These are phyloP conservation scores for Erodium trifolium DNA, from an alignment of 441 rosid species.

Conservation along the genomic window DNA sequence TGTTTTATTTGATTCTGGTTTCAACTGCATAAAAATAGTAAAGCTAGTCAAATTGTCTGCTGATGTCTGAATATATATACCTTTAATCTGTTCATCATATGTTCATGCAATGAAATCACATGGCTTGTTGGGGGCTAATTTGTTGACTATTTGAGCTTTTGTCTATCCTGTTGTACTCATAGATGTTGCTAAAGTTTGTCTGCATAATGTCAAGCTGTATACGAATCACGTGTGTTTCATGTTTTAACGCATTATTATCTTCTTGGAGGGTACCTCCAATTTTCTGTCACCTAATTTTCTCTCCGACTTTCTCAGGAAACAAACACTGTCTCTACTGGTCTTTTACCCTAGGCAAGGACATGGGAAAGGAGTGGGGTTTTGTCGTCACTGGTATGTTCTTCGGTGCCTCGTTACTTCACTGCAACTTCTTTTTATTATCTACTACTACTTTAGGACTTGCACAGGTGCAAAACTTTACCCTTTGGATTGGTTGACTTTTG, in stretches of 20 bases:
- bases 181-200: background rate
- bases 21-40: background rate
- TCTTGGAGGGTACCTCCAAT: slow-evolving; percentile 2
- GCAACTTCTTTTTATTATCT: background rate
- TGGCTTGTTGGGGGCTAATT: slow-evolving; percentile 7
- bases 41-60: background rate
- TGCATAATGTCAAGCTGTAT: background rate
- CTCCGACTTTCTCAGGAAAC: slow-evolving; percentile 8
- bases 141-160: background rate
- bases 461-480: too few species aligned
- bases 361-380: background rate
- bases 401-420: background rate
- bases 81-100: background rate
- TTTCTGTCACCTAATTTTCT: slow-evolving; percentile 3
- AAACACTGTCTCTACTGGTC: background rate
- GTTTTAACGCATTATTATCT: background rate
- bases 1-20: background rate
- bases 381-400: background rate
- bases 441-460: background rate
- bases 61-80: background rate
- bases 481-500: background rate
- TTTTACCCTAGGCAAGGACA: background rate
- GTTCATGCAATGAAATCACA: slow-evolving; percentile 1
- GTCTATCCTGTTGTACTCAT: background rate
- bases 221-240: background rate